These are phyloP conservation scores for Fusarium oligoseptatum DNA, from an alignment of 2,329 filamentous ascomycete species.

Conservation along the genomic window DNA sequence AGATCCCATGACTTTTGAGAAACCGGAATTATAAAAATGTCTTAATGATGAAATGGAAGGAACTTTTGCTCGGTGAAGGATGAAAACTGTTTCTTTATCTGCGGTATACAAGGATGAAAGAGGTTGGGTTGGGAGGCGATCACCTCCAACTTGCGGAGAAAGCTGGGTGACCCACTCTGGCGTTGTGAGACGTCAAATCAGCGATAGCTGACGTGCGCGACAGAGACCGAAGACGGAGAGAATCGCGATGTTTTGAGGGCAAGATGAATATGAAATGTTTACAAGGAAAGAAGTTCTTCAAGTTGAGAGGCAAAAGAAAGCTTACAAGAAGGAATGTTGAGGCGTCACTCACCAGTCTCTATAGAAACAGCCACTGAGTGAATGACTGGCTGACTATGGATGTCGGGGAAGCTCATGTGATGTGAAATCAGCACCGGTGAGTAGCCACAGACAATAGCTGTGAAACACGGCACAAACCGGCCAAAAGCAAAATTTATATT, in stretches of 20 bases:
- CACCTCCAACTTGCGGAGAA: slow-evolving; percentile 37
- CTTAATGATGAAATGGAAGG: not conserved
- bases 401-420: slow-evolving; percentile 22
- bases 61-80: not conserved
- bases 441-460: not conserved
- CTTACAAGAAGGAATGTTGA: not conserved
- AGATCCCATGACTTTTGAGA: slow-evolving; percentile 20
- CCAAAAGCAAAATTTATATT: not conserved
- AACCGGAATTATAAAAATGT: not conserved
- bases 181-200: slow-evolving; percentile 38
- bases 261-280: not conserved
- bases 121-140: slow-evolving; percentile 28
- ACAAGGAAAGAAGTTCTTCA: not conserved
- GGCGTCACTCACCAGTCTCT: not conserved
- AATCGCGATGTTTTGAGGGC: not conserved
- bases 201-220: slow-evolving; percentile 28
- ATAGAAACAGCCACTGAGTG: slow-evolving; percentile 12
- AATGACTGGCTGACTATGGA: not conserved
- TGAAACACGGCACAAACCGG: not conserved
- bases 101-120: not conserved
- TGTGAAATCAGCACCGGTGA: not conserved
- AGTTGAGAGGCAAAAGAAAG: not conserved
- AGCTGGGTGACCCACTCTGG: slow-evolving; percentile 34
- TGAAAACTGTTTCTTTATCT: not conserved
- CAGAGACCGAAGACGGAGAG: slow-evolving; percentile 25